These are phyloP conservation scores for Cinnamomum micranthum DNA, from an alignment of 164 flowering plant genomes.

Conservation along the genomic window DNA sequence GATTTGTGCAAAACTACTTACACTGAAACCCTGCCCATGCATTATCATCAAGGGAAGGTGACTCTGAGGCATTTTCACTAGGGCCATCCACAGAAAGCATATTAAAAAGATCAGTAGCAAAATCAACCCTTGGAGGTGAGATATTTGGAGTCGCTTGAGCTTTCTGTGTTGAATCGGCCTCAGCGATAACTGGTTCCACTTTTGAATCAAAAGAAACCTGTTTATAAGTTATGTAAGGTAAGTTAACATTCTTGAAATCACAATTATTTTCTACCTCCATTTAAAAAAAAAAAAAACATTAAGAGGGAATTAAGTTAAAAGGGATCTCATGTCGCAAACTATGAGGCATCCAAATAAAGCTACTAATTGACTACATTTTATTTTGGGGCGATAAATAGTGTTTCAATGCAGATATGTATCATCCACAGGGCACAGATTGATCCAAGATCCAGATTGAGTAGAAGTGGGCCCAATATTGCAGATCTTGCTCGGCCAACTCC, in stretches of 20 bases:
- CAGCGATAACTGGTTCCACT: conserved; percentile 25
- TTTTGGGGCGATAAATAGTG: too few species aligned
- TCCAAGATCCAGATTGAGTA: neutral
- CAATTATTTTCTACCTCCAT: neutral
- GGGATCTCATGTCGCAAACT: neutral
- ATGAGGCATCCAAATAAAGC: neutral
- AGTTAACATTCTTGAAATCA: neutral
- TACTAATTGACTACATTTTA: neutral
- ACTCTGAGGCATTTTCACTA: conserved; percentile 50
- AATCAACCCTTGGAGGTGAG: conserved; percentile 65
- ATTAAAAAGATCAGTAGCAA: conserved; percentile 83
- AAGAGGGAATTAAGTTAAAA: neutral
- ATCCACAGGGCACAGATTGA: neutral
- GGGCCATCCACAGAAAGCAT: conserved; percentile 84
- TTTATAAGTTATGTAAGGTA: neutral
- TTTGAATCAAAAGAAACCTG: conserved; percentile 42
- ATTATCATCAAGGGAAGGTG: conserved; percentile 55
- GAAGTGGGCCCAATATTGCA: neutral
- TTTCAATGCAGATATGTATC: neutral
- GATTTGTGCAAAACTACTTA: conserved; percentile 27
- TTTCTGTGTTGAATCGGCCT: conserved; percentile 7
- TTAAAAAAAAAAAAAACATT: neutral
- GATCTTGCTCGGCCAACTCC: neutral
- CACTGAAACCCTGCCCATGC: conserved; percentile 96
- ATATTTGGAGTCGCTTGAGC: conserved; percentile 29